A percentile compares a stretch with the other conserved stretches of the same genome.
These are phyloP conservation scores for Solanum bulbocastanum DNA, from an alignment of 257 asterid genomes.

Conservation along the genomic window DNA sequence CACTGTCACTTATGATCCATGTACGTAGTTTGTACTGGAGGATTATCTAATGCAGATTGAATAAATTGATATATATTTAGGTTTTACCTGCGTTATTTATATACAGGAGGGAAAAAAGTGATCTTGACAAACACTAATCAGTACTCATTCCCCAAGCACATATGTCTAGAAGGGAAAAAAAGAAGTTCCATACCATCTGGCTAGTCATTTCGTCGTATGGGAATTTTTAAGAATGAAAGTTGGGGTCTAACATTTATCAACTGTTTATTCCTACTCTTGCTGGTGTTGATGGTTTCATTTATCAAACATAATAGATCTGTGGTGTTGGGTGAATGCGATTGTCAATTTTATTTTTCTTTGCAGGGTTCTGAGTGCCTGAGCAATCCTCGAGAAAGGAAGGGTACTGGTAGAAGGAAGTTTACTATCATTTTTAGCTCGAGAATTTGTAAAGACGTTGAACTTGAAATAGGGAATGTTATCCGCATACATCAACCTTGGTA, in stretches of 20 bases:
- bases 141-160: neutral
- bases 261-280: neutral
- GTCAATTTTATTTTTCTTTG: constrained; percentile 7
- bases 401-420: constrained; percentile 22
- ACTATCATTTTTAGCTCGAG: constrained; percentile 67
- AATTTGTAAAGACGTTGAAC: constrained; percentile 49
- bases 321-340: neutral
- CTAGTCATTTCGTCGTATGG: neutral
- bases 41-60: neutral
- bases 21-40: neutral
- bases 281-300: neutral
- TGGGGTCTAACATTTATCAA: neutral
- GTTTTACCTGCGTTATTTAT: neutral
- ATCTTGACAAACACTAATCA: neutral
- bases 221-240: neutral
- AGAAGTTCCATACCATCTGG: neutral
- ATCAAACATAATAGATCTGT: neutral
- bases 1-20: neutral
- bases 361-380: constrained; percentile 35
- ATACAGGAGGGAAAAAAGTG: neutral
- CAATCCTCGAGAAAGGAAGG: constrained; percentile 15
- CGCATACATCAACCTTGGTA: constrained; percentile 75
- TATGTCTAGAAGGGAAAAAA: neutral
- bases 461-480: constrained; percentile 61
- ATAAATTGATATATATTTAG: neutral